phyloP scores from a whole-genome alignment of 2,329 filamentous ascomycete species.

The Pseudocercospora macadamiae region DNA sequence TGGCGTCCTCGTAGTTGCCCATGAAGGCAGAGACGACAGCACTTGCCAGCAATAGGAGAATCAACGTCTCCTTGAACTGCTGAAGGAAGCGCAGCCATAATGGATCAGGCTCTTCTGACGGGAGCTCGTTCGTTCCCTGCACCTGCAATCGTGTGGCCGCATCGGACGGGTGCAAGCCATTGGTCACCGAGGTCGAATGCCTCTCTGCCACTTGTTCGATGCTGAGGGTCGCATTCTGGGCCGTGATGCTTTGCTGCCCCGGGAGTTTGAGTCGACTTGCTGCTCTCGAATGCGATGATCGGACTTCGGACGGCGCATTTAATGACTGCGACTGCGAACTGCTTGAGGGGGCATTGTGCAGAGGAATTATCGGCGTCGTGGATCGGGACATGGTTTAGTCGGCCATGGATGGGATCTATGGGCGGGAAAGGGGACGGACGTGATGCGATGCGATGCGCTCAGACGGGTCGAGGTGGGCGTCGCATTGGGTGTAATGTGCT shows the following conservation, averaged over 20 bases:
- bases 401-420: conserved; percentile 44
- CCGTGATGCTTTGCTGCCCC: conserved; percentile 49
- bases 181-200: conserved; percentile 78
- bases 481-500: too few species aligned
- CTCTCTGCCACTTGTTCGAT: conserved; percentile 75
- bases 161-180: conserved; percentile 79
- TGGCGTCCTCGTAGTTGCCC: conserved; percentile 89
- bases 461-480: background rate
- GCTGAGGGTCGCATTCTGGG: conserved; percentile 67
- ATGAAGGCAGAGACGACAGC: conserved; percentile 86
- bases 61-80: conserved; percentile 95
- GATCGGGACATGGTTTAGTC: conserved; percentile 64
- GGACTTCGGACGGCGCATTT: conserved; percentile 5
- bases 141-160: conserved; percentile 77
- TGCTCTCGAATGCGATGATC: conserved; percentile 32
- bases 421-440: too few species aligned
- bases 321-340: conserved; percentile 6
- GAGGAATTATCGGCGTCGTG: conserved; percentile 60
- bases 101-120: conserved; percentile 89
- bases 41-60: conserved; percentile 86
- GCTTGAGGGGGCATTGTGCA: conserved; percentile 48
- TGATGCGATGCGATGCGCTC: background rate
- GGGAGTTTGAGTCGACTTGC: conserved; percentile 35
- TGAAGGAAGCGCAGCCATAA: conserved; percentile 94
- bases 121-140: conserved; percentile 90